These are phyloP conservation scores for Hevea brasiliensis DNA, from an alignment of 345 rosid genomes.

Conservation along the genomic window DNA sequence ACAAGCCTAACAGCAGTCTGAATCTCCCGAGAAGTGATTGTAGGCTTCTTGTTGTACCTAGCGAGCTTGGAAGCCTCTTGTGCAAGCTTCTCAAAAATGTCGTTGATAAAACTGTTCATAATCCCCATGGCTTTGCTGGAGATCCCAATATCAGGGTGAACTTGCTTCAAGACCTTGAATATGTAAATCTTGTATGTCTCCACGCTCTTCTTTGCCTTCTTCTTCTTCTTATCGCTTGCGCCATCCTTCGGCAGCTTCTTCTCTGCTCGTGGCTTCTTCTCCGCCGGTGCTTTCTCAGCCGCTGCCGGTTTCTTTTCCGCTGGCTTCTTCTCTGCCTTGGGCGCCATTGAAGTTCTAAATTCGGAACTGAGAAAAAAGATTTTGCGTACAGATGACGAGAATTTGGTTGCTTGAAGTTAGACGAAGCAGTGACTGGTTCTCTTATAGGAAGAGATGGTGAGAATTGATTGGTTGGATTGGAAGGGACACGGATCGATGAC, in stretches of 20 bases:
- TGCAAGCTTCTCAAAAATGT: conserved; percentile 30
- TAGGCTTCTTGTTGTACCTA: conserved; percentile 32
- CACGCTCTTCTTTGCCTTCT: conserved; percentile 29
- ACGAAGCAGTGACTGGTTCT: neutral
- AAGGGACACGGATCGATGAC: conserved; percentile 11
- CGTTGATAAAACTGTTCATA: conserved; percentile 31
- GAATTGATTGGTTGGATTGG: conserved; percentile 11
- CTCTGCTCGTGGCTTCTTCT: conserved; percentile 32
- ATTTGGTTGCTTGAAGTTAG: fast-evolving
- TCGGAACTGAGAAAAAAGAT: neutral
- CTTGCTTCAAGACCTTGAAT: conserved; percentile 33
- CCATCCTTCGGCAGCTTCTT: conserved; percentile 32
- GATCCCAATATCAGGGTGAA: conserved; percentile 30
- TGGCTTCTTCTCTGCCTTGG: conserved; percentile 33
- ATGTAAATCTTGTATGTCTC: conserved; percentile 33
- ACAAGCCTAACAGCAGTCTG: conserved; percentile 31
- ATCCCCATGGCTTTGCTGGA: conserved; percentile 34
- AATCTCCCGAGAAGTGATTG: conserved; percentile 30
- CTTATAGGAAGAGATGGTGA: neutral
- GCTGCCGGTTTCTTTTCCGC: conserved; percentile 27
- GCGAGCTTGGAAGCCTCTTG: conserved; percentile 28
- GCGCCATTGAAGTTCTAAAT: conserved; percentile 20
- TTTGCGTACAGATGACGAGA: no score
- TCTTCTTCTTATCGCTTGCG: conserved; percentile 22
- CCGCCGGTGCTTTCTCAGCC: conserved; percentile 23